A percentile compares a stretch with the other conserved stretches of the same genome.
Evolutionary conservation across 2,329 filamentous ascomycete species (phyloP).

Genomic region (Allantophomopsis cytisporea): DNA sequence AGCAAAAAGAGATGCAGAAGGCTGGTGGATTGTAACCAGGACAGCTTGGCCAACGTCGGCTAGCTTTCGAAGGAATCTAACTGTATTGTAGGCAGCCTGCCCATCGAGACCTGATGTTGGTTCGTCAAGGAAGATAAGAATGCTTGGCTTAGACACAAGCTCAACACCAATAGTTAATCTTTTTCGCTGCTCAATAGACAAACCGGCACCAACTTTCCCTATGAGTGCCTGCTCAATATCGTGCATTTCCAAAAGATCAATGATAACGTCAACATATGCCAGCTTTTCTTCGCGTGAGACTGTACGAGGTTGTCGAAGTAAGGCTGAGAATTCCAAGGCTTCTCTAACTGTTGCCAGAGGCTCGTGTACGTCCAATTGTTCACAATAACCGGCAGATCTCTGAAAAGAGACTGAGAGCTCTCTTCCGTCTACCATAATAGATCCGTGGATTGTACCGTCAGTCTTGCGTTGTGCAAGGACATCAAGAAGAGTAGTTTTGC

Average conservation of each 20-base stretch:
- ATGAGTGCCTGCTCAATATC: conserved; percentile 51
- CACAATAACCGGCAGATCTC: conserved; percentile 58
- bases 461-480: conserved; percentile 73
- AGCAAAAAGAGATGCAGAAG: conserved; percentile 33
- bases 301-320: conserved; percentile 68
- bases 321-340: conserved; percentile 69
- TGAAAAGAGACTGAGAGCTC: conserved; percentile 71
- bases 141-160: conserved; percentile 35
- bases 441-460: conserved; percentile 75
- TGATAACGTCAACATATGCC: conserved; percentile 67
- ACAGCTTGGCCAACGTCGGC: conserved; percentile 34
- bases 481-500: conserved; percentile 80
- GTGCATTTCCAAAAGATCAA: conserved; percentile 43
- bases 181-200: conserved; percentile 47
- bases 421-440: conserved; percentile 53
- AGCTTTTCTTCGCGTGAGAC: conserved; percentile 60
- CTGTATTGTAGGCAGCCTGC: conserved; percentile 46
- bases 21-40: conserved; percentile 38
- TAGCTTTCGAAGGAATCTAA: conserved; percentile 43
- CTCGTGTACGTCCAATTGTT: conserved; percentile 81
- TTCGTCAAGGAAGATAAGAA: conserved; percentile 42
- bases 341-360: conserved; percentile 74
- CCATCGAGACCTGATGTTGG: conserved; percentile 45
- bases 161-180: conserved; percentile 43
- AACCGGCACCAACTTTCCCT: conserved; percentile 42